These are phyloP conservation scores for Venustampulla echinocandica DNA, from an alignment of 495 filamentous ascomycete genomes.

Conservation along the genomic window DNA sequence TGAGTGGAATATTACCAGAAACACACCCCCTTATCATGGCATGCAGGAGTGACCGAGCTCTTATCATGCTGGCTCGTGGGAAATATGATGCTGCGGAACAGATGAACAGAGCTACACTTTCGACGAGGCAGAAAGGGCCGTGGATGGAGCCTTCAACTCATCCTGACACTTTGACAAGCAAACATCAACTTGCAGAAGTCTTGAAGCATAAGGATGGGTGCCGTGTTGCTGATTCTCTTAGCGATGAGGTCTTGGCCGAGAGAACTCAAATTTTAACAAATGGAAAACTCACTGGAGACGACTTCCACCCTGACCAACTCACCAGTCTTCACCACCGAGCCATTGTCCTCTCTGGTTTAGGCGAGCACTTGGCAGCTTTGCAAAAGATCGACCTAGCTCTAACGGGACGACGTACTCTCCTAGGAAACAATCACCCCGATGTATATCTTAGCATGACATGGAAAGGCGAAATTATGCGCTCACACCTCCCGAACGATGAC, in stretches of 20 bases:
- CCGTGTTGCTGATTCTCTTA: conserved; percentile 4
- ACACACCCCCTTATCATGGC: conserved; percentile 3
- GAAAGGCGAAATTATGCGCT: conserved; percentile 15
- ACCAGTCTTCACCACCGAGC: conserved; percentile 10
- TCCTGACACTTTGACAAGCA: conserved; percentile 14
- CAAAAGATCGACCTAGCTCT: conserved; percentile 6
- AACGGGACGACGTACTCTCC: neutral
- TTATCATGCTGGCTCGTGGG: conserved; percentile 3
- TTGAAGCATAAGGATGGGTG: neutral
- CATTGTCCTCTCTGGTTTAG: conserved; percentile 6
- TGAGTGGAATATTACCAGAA: conserved; percentile 3
- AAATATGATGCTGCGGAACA: conserved; percentile 12
- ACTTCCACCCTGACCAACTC: conserved; percentile 11
- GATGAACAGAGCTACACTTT: conserved; percentile 4
- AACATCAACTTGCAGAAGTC: conserved; percentile 6
- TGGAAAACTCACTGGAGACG: conserved; percentile 3
- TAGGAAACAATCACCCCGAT: conserved; percentile 8
- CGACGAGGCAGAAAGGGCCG: conserved; percentile 4
- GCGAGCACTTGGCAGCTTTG: conserved; percentile 4
- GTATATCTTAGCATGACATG: conserved; percentile 4
- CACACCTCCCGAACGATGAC: neutral
- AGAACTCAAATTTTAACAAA: conserved; percentile 8
- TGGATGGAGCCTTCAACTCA: conserved; percentile 8
- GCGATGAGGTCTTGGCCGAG: neutral
- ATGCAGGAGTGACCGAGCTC: conserved; percentile 6